phyloP scores from a whole-genome alignment of 176 grass and related monocot genomes.

The Pontederia crassipes region DNA sequence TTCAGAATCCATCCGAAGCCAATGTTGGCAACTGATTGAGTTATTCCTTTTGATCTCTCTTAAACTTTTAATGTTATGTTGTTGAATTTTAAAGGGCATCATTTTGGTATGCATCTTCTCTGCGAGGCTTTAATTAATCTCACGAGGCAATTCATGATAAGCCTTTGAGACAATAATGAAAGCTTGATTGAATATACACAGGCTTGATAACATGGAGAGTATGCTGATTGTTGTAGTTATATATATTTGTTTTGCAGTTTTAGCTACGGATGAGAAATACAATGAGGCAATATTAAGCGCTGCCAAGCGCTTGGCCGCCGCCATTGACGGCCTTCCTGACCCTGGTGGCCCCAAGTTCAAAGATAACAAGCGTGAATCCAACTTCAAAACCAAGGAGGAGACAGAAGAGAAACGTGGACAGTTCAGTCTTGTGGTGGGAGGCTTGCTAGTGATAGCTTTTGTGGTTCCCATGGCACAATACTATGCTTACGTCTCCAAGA shows the following conservation, averaged over 20 bases:
- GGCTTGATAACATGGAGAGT: too few relatives aligned
- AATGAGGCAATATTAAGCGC: slow-evolving; percentile 70
- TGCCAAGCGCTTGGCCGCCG: slow-evolving; percentile 59
- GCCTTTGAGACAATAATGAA: too few relatives aligned
- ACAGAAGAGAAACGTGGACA: slow-evolving; percentile 96
- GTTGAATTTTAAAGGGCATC: too few relatives aligned
- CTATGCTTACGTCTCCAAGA: slow-evolving; percentile 96
- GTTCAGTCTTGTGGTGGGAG: slow-evolving; percentile 90
- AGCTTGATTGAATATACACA: too few relatives aligned
- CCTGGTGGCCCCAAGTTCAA: slow-evolving; percentile 75
- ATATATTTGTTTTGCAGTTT: slow-evolving; percentile 32
- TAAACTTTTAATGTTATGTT: too few relatives aligned
- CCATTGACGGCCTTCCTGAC: slow-evolving; percentile 81
- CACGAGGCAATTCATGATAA: too few relatives aligned
- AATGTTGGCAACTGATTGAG: too few relatives aligned
- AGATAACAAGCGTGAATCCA: slow-evolving; percentile 90
- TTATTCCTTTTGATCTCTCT: too few relatives aligned
- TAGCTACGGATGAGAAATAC: slow-evolving; percentile 95
- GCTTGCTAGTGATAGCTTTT: slow-evolving; percentile 89
- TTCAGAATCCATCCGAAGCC: too few relatives aligned
- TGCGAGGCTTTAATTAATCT: too few relatives aligned
- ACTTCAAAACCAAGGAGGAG: slow-evolving; percentile 82
- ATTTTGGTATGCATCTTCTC: too few relatives aligned
- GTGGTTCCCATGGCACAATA: slow-evolving; percentile 99
- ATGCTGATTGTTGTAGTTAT: neutral